These are phyloP conservation scores for Carpinus fangiana DNA, from an alignment of 306 rosid species.

Conservation along the genomic window DNA sequence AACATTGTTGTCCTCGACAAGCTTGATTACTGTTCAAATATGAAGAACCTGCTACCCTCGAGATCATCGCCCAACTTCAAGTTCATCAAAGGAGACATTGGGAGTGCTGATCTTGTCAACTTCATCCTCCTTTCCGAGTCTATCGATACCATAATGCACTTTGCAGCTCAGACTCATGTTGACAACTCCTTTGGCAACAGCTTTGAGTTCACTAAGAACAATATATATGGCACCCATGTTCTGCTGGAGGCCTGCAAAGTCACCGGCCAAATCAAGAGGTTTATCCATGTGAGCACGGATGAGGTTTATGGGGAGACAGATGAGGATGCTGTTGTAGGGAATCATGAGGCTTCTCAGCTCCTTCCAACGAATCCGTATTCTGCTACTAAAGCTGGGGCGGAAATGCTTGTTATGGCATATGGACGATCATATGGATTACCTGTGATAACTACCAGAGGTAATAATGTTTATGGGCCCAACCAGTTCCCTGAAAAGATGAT, in stretches of 20 bases:
- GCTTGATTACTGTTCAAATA: constrained; percentile 66
- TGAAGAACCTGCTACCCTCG: constrained; percentile 51
- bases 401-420: constrained; percentile 72
- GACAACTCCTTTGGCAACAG: constrained; percentile 65
- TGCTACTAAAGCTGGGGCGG: constrained; percentile 67
- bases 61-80: constrained; percentile 45
- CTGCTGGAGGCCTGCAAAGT: constrained; percentile 64
- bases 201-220: constrained; percentile 63
- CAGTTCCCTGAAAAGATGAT: constrained; percentile 67
- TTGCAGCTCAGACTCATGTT: constrained; percentile 68
- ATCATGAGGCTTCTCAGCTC: constrained; percentile 67
- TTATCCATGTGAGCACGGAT: constrained; percentile 65
- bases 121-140: constrained; percentile 48
- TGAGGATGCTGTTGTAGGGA: constrained; percentile 59
- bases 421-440: constrained; percentile 59
- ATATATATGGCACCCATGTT: constrained; percentile 64
- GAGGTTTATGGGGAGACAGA: constrained; percentile 69
- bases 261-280: constrained; percentile 49
- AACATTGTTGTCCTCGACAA: constrained; percentile 58
- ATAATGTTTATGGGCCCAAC: constrained; percentile 61
- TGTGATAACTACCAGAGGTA: constrained; percentile 57
- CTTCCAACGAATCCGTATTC: constrained; percentile 66
- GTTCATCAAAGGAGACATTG: constrained; percentile 63
- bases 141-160: constrained; percentile 69
- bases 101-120: constrained; percentile 58